Percentiles rank a stretch among this genome's conserved stretches.
phyloP scores from a whole-genome alignment of 164 flowering plant genomes.

The Cinnamomum chago region DNA sequence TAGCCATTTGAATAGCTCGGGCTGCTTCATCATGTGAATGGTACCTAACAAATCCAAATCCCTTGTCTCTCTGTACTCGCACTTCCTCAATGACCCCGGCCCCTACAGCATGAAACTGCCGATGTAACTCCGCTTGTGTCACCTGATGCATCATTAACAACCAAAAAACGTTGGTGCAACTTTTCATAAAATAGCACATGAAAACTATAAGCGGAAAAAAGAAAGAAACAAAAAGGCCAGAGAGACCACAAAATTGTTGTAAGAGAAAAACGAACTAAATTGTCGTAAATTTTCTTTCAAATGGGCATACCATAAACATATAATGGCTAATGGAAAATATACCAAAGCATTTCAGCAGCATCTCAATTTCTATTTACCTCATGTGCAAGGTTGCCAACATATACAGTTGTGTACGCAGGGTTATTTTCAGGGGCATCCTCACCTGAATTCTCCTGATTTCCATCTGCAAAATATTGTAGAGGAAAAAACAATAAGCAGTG shows the following conservation, averaged over 20 bases:
- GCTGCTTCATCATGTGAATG: slow-evolving; percentile 92
- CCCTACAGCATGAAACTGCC: slow-evolving; percentile 84
- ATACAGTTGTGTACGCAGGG: slow-evolving; percentile 87
- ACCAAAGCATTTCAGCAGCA: background rate
- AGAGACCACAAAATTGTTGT: too few species aligned
- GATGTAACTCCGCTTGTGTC: slow-evolving; percentile 88
- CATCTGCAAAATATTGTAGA: slow-evolving; percentile 47
- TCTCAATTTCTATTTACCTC: slow-evolving; percentile 44
- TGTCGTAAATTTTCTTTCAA: background rate
- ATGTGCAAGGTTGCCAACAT: slow-evolving; percentile 96
- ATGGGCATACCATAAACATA: background rate
- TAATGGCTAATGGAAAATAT: background rate
- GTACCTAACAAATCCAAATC: slow-evolving; percentile 97
- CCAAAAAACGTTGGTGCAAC: background rate
- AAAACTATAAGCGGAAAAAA: background rate
- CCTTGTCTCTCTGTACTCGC: slow-evolving; percentile 88
- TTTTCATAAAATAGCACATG: background rate
- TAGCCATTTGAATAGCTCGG: slow-evolving; percentile 91
- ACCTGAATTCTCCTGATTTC: slow-evolving; percentile 59
- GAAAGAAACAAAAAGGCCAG: too few species aligned
- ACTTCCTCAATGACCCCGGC: slow-evolving; percentile 99
- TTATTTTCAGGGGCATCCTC: slow-evolving; percentile 89
- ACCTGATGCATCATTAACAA: slow-evolving; percentile 41
- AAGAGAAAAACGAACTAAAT: too few species aligned
- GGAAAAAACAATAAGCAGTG: background rate